Base-by-base conservation (phyloP, 345 rosid species). In the Melaleuca quinquenervia region DNA sequence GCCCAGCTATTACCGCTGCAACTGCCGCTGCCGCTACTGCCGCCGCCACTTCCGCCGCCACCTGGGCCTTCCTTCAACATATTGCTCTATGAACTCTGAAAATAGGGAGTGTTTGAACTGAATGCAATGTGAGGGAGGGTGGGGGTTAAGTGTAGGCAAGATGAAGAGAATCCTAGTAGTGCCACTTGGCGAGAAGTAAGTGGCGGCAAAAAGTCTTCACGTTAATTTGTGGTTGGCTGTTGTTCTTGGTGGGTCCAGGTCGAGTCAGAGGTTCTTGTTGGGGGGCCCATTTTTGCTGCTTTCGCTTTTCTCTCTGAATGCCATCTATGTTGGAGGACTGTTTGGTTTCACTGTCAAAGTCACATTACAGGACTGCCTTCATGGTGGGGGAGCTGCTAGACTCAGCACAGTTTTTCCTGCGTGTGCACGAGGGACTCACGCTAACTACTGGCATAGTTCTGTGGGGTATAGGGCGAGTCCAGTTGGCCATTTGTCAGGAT, bases 21-120 rank as follows among this genome's bases (percentile, higher is more conserved):
- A 2, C 87, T 87, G 5, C 88, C 88, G 16, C 88, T 83, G 56
- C 41, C n/a, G n/a, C 75, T 36, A 36, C 86, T 90, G 50, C 88
- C 90, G 36, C 51, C 85, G 29, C 26, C 85, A 1, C 51, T 50
- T 0, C 14, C 51, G 48, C 85, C 90, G 52, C 88, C 89, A 32
- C 60, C 86, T 52, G 24, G 86, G 86, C 93, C 98, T 55, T 93
- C 88, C 89, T 94, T 95, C 94, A 96, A 85, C 99, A 94, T 96
- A 8, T 44, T 64, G 70, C 11, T 21, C 84, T 3, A 26, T 58
- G 86, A 54, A 62, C 53, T 85, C 76, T 52, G 45, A 62, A 50
- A 54, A 15, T 27, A 62, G 45, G 56, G 44, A 24, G 36, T 41
- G 87, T 64, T 15, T 82, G 85, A 36, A 21, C 50, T 44, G 64